Evolutionary conservation across 2,329 filamentous ascomycete genomes (phyloP).

Genomic region (Cadophora sp.): DNA sequence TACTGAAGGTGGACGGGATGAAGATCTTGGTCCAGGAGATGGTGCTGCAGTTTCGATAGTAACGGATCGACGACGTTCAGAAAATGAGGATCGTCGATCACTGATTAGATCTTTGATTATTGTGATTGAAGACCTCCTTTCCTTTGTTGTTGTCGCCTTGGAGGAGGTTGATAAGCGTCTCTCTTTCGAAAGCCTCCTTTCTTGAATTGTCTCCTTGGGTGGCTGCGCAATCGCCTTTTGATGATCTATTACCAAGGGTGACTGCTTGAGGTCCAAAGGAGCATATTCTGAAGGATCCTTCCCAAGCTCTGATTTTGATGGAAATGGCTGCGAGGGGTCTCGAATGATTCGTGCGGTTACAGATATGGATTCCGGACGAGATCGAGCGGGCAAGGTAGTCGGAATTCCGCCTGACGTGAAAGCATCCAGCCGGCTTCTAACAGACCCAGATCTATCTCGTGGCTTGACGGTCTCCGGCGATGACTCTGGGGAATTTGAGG

Average conservation of each 20-base stretch:
- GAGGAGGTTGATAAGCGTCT: slow-evolving; percentile 39
- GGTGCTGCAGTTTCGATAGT: slow-evolving; percentile 52
- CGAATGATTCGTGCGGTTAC: slow-evolving; percentile 86
- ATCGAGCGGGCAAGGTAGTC: slow-evolving; percentile 47
- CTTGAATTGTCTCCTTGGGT: slow-evolving; percentile 55
- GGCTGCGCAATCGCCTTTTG: slow-evolving; percentile 48
- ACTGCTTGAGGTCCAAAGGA: slow-evolving; percentile 62
- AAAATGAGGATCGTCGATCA: slow-evolving; percentile 60
- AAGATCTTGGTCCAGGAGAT: slow-evolving; percentile 50
- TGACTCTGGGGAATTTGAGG: slow-evolving; percentile 53
- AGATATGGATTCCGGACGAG: slow-evolving; percentile 78
- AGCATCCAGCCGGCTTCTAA: slow-evolving; percentile 39
- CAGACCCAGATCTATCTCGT: slow-evolving; percentile 43
- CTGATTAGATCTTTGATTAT: slow-evolving; percentile 63
- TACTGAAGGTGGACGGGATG: slow-evolving; percentile 54
- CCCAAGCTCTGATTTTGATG: slow-evolving; percentile 51
- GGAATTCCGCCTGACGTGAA: slow-evolving; percentile 35
- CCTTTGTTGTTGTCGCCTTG: slow-evolving; percentile 37
- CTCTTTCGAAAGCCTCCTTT: slow-evolving; percentile 54
- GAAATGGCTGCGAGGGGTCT: slow-evolving; percentile 58
- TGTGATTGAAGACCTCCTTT: slow-evolving; percentile 64
- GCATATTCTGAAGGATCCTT: slow-evolving; percentile 51
- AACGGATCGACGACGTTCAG: slow-evolving; percentile 51
- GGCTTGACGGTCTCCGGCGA: slow-evolving; percentile 52
- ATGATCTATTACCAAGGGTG: slow-evolving; percentile 64